These are phyloP conservation scores for Penicillium bovifimosum DNA, from an alignment of 495 filamentous ascomycete genomes.

Conservation along the genomic window DNA sequence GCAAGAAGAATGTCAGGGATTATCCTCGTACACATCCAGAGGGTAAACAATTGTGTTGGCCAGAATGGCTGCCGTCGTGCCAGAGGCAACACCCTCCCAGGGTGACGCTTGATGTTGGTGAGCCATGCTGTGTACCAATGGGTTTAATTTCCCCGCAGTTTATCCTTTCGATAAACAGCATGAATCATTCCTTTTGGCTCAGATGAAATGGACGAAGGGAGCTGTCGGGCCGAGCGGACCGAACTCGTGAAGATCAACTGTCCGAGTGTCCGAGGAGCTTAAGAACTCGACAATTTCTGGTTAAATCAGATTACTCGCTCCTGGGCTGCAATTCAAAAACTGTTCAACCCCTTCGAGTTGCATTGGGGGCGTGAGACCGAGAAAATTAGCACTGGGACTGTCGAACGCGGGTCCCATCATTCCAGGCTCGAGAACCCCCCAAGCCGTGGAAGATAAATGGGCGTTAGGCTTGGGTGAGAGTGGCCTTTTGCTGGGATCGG, in stretches of 20 bases:
- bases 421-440: conserved; percentile 9
- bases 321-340: conserved; percentile 15
- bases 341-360: conserved; percentile 19
- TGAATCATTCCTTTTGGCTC: background rate
- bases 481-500: conserved; percentile 7
- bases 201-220: background rate
- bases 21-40: conserved; percentile 12
- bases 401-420: conserved; percentile 3
- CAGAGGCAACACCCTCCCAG: conserved; percentile 12
- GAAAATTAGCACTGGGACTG: conserved; percentile 1
- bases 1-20: background rate
- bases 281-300: background rate
- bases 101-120: conserved; percentile 5
- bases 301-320: conserved; percentile 4
- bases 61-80: conserved; percentile 13
- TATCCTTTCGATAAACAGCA: background rate
- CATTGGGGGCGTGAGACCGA: conserved; percentile 11
- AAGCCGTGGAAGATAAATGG: conserved; percentile 11
- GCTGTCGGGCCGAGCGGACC: conserved; percentile 10
- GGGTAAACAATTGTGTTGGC: conserved; percentile 15
- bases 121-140: background rate
- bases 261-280: background rate
- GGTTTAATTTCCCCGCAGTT: background rate
- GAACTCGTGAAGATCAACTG: background rate
- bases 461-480: background rate